phyloP scores from a whole-genome alignment of 2,329 filamentous ascomycete genomes.

The Chaetomium strumarium region DNA sequence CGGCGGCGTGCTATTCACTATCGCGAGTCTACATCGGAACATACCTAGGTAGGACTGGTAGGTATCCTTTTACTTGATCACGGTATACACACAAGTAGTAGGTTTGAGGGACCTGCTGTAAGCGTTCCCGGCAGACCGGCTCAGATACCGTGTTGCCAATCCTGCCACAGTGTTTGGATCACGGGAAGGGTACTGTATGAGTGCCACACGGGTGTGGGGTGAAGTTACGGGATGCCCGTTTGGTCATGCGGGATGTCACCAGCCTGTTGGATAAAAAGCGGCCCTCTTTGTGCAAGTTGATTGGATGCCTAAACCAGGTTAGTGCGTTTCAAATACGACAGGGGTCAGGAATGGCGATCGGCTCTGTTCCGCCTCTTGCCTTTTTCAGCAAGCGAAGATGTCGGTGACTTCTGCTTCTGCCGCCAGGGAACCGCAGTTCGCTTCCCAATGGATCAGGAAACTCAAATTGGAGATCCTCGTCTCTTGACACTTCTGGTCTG shows the following conservation, averaged over 20 bases:
- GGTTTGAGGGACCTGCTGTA: too few species aligned
- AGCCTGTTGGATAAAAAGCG: neutral
- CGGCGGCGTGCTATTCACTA: too few species aligned
- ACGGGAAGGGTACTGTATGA: too few species aligned
- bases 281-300: neutral
- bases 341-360: conserved; percentile 18
- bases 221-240: neutral
- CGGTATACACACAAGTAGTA: too few species aligned
- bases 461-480: neutral
- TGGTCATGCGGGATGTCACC: neutral
- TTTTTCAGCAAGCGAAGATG: neutral
- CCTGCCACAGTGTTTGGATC: too few species aligned
- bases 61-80: too few species aligned
- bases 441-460: too few species aligned
- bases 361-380: conserved; percentile 9
- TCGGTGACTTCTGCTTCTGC: neutral
- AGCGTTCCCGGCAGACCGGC: too few species aligned
- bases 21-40: too few species aligned
- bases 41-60: too few species aligned
- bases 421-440: neutral
- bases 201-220: neutral
- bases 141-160: too few species aligned
- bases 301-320: conserved; percentile 10
- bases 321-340: conserved; percentile 20
- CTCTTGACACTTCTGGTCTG: too few species aligned